Evolutionary conservation across 768 basidiomycete species (phyloP).

Genomic region (Lactarius pseudohatsudake): DNA sequence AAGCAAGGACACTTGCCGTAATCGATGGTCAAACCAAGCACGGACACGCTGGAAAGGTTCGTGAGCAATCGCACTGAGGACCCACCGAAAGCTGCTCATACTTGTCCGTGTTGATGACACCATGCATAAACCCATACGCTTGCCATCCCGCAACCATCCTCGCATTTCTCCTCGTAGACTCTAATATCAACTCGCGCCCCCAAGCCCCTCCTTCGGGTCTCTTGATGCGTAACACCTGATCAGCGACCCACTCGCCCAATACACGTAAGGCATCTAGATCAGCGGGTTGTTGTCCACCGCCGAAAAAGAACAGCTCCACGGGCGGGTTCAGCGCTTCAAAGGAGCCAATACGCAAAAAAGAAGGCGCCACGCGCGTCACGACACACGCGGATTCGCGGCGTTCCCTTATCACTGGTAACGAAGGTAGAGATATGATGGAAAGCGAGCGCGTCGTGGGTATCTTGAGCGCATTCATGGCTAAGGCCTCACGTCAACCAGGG

Average conservation of each 20-base stretch:
- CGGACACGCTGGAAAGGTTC: constrained; percentile 52
- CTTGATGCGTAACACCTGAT: constrained; percentile 54
- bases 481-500: background rate
- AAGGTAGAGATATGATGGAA: constrained; percentile 71
- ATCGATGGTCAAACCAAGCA: constrained; percentile 75
- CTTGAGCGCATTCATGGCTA: constrained; percentile 73
- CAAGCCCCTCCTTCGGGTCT: constrained; percentile 45
- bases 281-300: constrained; percentile 72
- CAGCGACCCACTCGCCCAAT: constrained; percentile 73
- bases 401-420: constrained; percentile 76
- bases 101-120: constrained; percentile 98
- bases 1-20: constrained; percentile 47
- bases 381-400: constrained; percentile 67
- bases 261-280: constrained; percentile 73
- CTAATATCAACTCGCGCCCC: constrained; percentile 71
- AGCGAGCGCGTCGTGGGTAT: constrained; percentile 91
- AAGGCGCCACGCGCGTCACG: constrained; percentile 79
- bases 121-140: constrained; percentile 91
- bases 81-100: constrained; percentile 35
- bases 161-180: constrained; percentile 82
- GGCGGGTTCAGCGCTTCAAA: constrained; percentile 86
- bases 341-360: constrained; percentile 88
- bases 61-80: constrained; percentile 20
- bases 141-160: constrained; percentile 96
- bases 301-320: constrained; percentile 60